phyloP scores from a whole-genome alignment of 1,139 yeast species.

The Suhomyces yuchorum region DNA sequence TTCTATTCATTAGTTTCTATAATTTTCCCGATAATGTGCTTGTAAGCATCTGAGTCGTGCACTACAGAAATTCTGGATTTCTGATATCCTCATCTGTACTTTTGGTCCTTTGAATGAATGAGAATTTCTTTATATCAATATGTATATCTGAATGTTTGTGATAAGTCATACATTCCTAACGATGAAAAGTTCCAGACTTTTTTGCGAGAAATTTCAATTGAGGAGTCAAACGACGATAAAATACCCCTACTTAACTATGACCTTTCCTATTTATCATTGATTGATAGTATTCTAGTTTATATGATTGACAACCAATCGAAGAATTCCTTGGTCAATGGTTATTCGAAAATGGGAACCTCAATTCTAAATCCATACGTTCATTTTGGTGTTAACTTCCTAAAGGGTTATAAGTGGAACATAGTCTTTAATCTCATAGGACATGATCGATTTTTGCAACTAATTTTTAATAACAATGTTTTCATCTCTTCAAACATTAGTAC shows the following conservation, averaged over 20 bases:
- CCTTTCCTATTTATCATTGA: constrained; percentile 26
- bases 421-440: constrained; percentile 36
- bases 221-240: background rate
- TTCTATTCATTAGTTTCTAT: background rate
- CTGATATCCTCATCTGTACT: background rate
- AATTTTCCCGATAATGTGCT: background rate
- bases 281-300: constrained; percentile 26
- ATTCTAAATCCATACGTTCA: constrained; percentile 26
- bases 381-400: constrained; percentile 32
- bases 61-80: background rate
- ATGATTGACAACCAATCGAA: constrained; percentile 21
- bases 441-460: constrained; percentile 30
- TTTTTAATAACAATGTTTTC: constrained; percentile 33
- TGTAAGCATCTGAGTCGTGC: background rate
- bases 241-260: background rate
- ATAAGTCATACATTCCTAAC: background rate
- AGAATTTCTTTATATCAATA: background rate
- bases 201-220: background rate
- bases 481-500: constrained; percentile 16
- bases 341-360: constrained; percentile 20
- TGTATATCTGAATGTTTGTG: background rate
- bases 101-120: background rate
- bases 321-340: constrained; percentile 32
- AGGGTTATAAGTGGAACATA: constrained; percentile 38
- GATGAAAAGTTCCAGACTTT: background rate